A percentile compares a stretch with the other conserved stretches of the same genome.
Evolutionary conservation across 2,329 filamentous ascomycete genomes (phyloP).

Genomic region (Daldinia sp.): DNA sequence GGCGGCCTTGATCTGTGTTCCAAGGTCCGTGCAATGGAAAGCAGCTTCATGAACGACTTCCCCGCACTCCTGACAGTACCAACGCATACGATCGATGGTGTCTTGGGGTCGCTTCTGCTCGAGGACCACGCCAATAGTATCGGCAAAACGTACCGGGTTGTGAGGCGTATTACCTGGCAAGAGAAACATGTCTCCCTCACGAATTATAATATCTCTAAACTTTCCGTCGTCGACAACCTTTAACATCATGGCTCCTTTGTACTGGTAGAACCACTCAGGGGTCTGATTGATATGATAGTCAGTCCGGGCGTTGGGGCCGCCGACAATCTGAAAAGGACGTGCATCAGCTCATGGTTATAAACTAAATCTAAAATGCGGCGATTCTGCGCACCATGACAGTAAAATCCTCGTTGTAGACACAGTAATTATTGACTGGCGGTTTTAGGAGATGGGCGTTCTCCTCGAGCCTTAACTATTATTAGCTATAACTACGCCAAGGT

Average conservation of each 20-base stretch:
- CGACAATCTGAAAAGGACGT: slow-evolving; percentile 72
- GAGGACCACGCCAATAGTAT: slow-evolving; percentile 93
- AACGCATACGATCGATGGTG: slow-evolving; percentile 80
- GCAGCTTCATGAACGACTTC: slow-evolving; percentile 82
- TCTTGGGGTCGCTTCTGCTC: slow-evolving; percentile 80
- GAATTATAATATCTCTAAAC: slow-evolving; percentile 87
- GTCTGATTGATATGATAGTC: slow-evolving; percentile 99
- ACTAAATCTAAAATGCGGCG: background rate
- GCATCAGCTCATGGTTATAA: slow-evolving; percentile 9
- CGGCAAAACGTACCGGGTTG: slow-evolving; percentile 90
- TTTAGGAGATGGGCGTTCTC: slow-evolving; percentile 91
- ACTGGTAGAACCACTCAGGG: slow-evolving; percentile 97
- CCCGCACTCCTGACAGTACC: slow-evolving; percentile 83
- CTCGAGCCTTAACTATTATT: slow-evolving; percentile 71
- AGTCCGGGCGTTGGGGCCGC: slow-evolving; percentile 92
- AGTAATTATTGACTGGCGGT: slow-evolving; percentile 97
- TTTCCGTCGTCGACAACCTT: slow-evolving; percentile 79
- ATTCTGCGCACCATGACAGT: slow-evolving; percentile 74
- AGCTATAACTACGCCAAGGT: slow-evolving; percentile 26
- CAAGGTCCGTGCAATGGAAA: slow-evolving; percentile 90
- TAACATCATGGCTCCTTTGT: slow-evolving; percentile 91
- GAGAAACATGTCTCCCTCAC: slow-evolving; percentile 92
- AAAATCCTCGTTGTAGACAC: slow-evolving; percentile 86
- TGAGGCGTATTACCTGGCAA: slow-evolving; percentile 95
- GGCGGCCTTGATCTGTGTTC: slow-evolving; percentile 91